A percentile compares a stretch with the other conserved stretches of the same genome.
These are phyloP conservation scores for Purpureocillium takamizusanense DNA, from an alignment of 2,329 filamentous ascomycete genomes.

Conservation along the genomic window DNA sequence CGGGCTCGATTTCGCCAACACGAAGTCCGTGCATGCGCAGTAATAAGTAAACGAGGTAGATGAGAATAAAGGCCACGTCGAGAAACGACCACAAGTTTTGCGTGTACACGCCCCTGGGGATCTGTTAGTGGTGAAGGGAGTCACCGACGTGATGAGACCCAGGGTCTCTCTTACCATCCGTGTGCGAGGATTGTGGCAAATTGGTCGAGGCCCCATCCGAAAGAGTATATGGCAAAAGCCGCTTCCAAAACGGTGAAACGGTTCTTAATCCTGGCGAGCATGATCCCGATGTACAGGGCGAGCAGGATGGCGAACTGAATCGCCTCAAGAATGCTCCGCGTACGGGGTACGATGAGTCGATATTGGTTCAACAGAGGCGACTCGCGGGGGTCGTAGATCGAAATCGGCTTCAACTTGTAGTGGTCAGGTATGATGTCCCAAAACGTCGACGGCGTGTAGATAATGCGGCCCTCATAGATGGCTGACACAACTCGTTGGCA, in stretches of 20 bases:
- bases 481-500: constrained; percentile 76
- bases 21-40: constrained; percentile 58
- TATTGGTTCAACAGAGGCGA: constrained; percentile 78
- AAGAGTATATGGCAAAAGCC: constrained; percentile 62
- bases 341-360: constrained; percentile 72
- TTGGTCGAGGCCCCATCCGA: constrained; percentile 73
- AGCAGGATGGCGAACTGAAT: constrained; percentile 65
- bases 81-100: constrained; percentile 86
- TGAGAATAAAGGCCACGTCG: constrained; percentile 66
- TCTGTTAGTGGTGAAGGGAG: neutral
- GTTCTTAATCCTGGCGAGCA: constrained; percentile 56
- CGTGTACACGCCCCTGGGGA: constrained; percentile 64
- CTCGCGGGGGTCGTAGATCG: constrained; percentile 67
- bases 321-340: constrained; percentile 65
- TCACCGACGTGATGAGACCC: neutral
- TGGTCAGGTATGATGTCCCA: constrained; percentile 78
- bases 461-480: constrained; percentile 71
- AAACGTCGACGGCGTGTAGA: constrained; percentile 74
- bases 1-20: constrained; percentile 34
- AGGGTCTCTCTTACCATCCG: constrained; percentile 38
- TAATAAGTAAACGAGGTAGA: constrained; percentile 61
- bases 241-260: constrained; percentile 50
- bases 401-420: constrained; percentile 77
- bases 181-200: constrained; percentile 71
- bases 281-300: constrained; percentile 60